phyloP scores from a whole-genome alignment of 2,329 filamentous ascomycete genomes.

The Blastomyces parvus region DNA sequence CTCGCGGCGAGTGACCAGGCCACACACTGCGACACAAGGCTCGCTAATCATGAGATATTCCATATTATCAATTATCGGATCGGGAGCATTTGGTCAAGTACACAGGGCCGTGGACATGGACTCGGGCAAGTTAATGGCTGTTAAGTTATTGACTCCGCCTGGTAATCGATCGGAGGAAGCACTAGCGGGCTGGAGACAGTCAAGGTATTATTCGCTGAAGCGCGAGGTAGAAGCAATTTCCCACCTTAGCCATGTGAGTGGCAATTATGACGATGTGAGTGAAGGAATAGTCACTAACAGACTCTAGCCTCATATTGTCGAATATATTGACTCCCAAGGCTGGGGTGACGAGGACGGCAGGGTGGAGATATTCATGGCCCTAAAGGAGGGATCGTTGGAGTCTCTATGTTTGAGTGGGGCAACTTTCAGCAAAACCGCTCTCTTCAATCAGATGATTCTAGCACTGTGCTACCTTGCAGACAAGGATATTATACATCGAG shows the following conservation, averaged over 20 bases:
- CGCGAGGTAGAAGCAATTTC: slow-evolving; percentile 3
- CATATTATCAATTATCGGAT: slow-evolving; percentile 11
- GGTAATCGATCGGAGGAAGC: background rate
- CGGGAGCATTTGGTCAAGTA: slow-evolving; percentile 16
- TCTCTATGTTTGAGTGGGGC: background rate
- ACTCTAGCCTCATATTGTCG: slow-evolving; percentile 16
- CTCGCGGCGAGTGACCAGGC: background rate
- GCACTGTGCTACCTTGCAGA: slow-evolving; percentile 57
- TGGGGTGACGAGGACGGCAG: slow-evolving; percentile 3
- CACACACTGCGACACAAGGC: background rate
- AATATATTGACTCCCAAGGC: slow-evolving; percentile 9
- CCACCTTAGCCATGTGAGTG: slow-evolving; percentile 1
- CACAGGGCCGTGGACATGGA: slow-evolving; percentile 9
- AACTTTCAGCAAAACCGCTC: slow-evolving; percentile 50
- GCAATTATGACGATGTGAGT: too few species aligned
- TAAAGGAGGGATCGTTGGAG: background rate
- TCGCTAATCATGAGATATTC: slow-evolving; percentile 15
- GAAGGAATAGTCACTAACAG: background rate
- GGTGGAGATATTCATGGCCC: slow-evolving; percentile 4
- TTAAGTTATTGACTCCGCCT: slow-evolving; percentile 10
- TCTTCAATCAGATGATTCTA: slow-evolving; percentile 57
- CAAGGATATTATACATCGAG: slow-evolving; percentile 78
- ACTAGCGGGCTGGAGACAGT: background rate
- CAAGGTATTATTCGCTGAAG: background rate
- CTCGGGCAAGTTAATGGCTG: slow-evolving; percentile 8